Conservation (phyloP, 2,329 filamentous ascomycete species). For the Orbilia javanica region DNA sequence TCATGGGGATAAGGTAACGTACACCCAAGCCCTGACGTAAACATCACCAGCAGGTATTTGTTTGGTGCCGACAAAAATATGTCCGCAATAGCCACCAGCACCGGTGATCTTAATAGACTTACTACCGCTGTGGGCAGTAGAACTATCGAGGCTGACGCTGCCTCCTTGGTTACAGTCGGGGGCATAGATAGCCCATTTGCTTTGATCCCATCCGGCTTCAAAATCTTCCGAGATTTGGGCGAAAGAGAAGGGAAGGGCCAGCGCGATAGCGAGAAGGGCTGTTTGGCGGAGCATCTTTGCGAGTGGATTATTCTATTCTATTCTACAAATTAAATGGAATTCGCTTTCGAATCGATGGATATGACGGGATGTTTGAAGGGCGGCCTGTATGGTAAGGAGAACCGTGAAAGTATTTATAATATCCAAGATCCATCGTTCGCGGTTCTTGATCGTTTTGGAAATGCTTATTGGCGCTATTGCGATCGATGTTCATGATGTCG, state of each 20-base stretch:
- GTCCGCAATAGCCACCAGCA: slow-evolving; percentile 71
- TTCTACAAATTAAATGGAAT: slow-evolving; percentile 20
- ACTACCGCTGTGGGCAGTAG: slow-evolving; percentile 71
- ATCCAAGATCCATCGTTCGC: slow-evolving; percentile 60
- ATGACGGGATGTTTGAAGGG: slow-evolving; percentile 32
- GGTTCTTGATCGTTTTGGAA: not conserved
- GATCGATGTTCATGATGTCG: slow-evolving; percentile 6
- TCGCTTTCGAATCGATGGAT: slow-evolving; percentile 14
- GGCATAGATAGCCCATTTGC: slow-evolving; percentile 73
- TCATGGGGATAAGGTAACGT: slow-evolving; percentile 64
- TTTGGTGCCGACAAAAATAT: slow-evolving; percentile 74
- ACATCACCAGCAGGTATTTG: slow-evolving; percentile 71
- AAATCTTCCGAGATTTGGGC: slow-evolving; percentile 72
- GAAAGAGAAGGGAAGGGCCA: slow-evolving; percentile 66
- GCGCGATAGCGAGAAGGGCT: slow-evolving; percentile 67
- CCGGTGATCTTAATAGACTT: slow-evolving; percentile 71
- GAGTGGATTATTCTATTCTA: slow-evolving; percentile 40
- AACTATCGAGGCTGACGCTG: slow-evolving; percentile 71
- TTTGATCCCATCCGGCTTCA: slow-evolving; percentile 72
- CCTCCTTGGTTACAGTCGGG: slow-evolving; percentile 73
- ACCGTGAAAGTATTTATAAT: slow-evolving; percentile 61
- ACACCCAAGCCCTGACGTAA: slow-evolving; percentile 72
- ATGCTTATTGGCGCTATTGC: not conserved
- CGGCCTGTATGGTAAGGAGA: slow-evolving; percentile 51
- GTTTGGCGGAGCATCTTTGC: slow-evolving; percentile 67